Conservation (phyloP, 805 yeast genomes). For the Lipomyces spencermartinsiae region DNA sequence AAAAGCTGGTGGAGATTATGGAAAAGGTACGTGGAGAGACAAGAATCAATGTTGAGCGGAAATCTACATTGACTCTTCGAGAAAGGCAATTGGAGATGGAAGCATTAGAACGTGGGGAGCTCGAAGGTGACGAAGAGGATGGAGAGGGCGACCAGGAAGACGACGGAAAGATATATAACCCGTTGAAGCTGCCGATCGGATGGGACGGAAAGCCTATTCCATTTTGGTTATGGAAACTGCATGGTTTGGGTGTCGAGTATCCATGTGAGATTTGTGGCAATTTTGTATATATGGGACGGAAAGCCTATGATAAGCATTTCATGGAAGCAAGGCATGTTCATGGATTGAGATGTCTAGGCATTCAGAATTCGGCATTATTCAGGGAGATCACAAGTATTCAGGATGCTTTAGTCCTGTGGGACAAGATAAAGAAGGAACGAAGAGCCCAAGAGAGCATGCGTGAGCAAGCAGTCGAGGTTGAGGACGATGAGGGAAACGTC, state of each 20-base stretch:
- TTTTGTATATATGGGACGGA: constrained; percentile 71
- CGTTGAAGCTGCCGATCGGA: constrained; percentile 75
- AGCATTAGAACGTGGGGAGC: constrained; percentile 47
- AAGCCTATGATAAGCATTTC: constrained; percentile 76
- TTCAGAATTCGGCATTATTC: constrained; percentile 61
- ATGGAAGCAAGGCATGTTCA: constrained; percentile 68
- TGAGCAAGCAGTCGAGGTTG: constrained; percentile 76
- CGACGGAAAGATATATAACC: constrained; percentile 49
- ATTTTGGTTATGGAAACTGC: constrained; percentile 86
- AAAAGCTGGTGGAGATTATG: constrained; percentile 50
- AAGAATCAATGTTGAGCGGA: constrained; percentile 66
- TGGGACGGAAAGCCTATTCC: constrained; percentile 94
- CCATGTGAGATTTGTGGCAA: constrained; percentile 89
- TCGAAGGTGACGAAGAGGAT: constrained; percentile 40
- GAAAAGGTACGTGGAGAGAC: constrained; percentile 56
- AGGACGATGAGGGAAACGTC: constrained; percentile 91
- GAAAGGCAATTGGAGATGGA: constrained; percentile 66
- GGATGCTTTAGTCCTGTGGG: constrained; percentile 69
- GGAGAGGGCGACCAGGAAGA: constrained; percentile 46
- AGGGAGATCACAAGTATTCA: constrained; percentile 68
- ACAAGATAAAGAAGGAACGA: constrained; percentile 50
- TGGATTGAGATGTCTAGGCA: constrained; percentile 78
- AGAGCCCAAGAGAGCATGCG: constrained; percentile 50
- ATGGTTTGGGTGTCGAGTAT: constrained; percentile 77
- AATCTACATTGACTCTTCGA: constrained; percentile 68